phyloP scores from a whole-genome alignment of 257 asterid species.

The Nicotiana tabacum region DNA sequence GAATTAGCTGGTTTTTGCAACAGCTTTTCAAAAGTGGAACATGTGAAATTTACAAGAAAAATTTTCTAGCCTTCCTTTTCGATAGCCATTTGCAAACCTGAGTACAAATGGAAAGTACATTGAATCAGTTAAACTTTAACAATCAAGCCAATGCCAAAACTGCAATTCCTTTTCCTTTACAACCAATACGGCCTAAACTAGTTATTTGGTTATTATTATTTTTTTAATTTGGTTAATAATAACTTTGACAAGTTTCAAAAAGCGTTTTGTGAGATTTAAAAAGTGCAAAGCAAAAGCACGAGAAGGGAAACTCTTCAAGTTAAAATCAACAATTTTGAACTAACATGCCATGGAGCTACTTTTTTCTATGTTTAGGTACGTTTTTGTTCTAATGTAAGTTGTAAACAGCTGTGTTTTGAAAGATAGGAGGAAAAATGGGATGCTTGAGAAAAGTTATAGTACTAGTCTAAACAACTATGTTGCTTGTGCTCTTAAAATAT shows the following conservation, averaged over 20 bases:
- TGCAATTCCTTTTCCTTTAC: neutral
- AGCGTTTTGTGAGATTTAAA: neutral
- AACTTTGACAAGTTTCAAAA: neutral
- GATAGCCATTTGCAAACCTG: neutral
- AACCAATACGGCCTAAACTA: neutral
- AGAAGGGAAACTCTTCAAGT: neutral
- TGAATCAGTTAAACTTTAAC: neutral
- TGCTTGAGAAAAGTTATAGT: too few species aligned
- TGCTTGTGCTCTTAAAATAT: too few species aligned
- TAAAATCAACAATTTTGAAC: neutral
- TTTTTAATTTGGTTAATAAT: neutral
- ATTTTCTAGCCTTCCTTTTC: neutral
- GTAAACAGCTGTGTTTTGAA: neutral
- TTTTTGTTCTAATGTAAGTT: neutral
- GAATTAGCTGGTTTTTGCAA: neutral
- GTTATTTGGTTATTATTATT: neutral
- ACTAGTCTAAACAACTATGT: too few species aligned
- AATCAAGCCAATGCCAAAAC: neutral
- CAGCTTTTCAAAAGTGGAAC: neutral
- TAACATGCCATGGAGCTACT: neutral
- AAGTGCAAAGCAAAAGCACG: neutral
- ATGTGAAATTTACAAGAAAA: neutral
- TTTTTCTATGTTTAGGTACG: neutral
- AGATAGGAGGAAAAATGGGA: neutral
- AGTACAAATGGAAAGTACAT: neutral